phyloP scores from a whole-genome alignment of 768 basidiomycete species.

The Termitomyces eurrhizus region DNA sequence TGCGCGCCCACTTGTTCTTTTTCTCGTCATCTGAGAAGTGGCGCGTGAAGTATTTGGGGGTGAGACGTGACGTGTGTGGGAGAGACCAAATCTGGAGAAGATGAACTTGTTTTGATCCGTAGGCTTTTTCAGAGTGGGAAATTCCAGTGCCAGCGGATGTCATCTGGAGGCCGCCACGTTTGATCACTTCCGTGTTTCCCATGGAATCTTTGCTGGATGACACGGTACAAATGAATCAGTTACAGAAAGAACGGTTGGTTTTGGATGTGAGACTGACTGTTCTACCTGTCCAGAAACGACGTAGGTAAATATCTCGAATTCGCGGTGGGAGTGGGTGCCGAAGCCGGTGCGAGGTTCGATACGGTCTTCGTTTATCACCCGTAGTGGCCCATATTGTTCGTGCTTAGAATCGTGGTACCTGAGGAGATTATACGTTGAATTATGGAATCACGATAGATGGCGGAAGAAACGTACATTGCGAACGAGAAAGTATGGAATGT shows the following conservation, averaged over 20 bases:
- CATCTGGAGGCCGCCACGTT: too few species aligned
- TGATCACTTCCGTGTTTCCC: too few species aligned
- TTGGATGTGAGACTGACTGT: conserved; percentile 48
- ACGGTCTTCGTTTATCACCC: too few species aligned
- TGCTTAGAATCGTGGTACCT: too few species aligned
- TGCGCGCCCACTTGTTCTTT: too few species aligned
- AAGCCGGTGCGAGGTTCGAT: too few species aligned
- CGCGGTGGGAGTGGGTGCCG: too few species aligned
- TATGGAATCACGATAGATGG: not conserved
- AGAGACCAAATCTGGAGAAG: conserved; percentile 54
- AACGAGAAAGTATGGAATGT: conserved; percentile 86
- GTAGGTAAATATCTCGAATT: too few species aligned
- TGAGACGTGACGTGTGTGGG: conserved; percentile 41
- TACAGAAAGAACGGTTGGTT: not conserved
- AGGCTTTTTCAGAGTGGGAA: conserved; percentile 64
- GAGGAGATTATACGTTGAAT: not conserved
- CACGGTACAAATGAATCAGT: conserved; percentile 1
- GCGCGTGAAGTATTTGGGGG: conserved; percentile 84
- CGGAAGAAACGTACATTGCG: conserved; percentile 43
- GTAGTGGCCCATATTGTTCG: too few species aligned
- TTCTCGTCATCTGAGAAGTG: conserved; percentile 82
- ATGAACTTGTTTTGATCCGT: conserved; percentile 40
- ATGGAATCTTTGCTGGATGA: conserved; percentile 70
- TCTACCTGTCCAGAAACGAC: too few species aligned
- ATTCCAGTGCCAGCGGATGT: too few species aligned